These are phyloP conservation scores for Phialophora tarda DNA, from an alignment of 2,329 filamentous ascomycete genomes.

Conservation along the genomic window DNA sequence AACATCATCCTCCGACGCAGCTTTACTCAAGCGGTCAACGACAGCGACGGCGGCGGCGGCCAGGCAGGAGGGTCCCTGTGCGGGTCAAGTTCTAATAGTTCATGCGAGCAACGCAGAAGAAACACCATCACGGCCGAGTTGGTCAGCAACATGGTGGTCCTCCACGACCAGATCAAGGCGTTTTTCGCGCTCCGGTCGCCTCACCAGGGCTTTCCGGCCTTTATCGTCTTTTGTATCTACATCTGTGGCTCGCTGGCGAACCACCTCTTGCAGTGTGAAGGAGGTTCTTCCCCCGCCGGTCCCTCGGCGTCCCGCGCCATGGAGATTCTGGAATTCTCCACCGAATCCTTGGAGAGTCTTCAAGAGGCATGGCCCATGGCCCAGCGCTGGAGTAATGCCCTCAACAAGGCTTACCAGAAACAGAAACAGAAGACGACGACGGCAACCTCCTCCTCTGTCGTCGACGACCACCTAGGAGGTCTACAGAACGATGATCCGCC, in stretches of 20 bases:
- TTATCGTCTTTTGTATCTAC: background rate
- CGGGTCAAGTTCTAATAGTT: background rate
- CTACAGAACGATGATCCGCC: background rate
- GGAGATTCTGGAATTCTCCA: background rate
- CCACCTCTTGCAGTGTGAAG: background rate
- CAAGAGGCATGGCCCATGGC: constrained; percentile 4
- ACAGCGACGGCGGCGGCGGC: background rate
- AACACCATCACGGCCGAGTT: background rate
- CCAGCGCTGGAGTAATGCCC: background rate
- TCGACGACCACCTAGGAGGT: background rate
- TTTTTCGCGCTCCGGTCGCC: background rate
- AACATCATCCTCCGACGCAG: constrained; percentile 3
- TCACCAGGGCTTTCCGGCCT: background rate
- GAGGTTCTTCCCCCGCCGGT: background rate
- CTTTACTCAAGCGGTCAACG: background rate
- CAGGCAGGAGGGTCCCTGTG: background rate
- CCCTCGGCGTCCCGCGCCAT: background rate
- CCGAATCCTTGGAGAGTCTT: background rate
- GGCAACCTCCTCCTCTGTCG: background rate
- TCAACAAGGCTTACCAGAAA: background rate
- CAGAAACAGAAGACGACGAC: background rate
- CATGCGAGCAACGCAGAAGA: background rate
- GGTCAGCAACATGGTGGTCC: background rate
- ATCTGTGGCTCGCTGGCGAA: background rate
- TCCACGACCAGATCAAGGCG: background rate